Percentiles rank a stretch among this genome's conserved stretches.
Conservation (phyloP, 495 filamentous ascomycete genomes). For the Talaromyces borbonicus region DNA sequence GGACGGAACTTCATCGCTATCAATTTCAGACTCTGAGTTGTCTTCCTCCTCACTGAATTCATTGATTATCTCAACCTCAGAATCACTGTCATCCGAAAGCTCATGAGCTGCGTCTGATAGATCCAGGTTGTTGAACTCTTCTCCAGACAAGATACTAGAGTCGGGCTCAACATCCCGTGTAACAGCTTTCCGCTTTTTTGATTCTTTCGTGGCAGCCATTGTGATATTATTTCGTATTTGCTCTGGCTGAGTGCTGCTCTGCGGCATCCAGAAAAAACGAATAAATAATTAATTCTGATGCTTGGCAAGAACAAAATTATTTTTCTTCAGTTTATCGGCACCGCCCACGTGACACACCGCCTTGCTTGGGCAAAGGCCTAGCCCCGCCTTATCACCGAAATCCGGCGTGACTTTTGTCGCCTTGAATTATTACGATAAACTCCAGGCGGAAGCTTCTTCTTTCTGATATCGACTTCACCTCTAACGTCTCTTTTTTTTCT, state of each 20-base stretch:
- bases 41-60: conserved; percentile 36
- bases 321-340: conserved; percentile 21
- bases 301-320: conserved; percentile 11
- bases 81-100: conserved; percentile 37
- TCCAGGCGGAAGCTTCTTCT: not conserved
- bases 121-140: conserved; percentile 53
- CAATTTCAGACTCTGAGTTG: conserved; percentile 34
- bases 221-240: conserved; percentile 9
- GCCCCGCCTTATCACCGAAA: conserved; percentile 4
- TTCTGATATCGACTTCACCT: not conserved
- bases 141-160: conserved; percentile 46
- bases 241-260: not conserved
- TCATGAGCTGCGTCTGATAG: conserved; percentile 51
- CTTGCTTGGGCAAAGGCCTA: conserved; percentile 5
- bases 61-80: conserved; percentile 35
- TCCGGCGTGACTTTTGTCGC: not conserved
- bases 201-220: conserved; percentile 30
- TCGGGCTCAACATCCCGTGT: conserved; percentile 44
- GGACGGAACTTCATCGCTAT: conserved; percentile 44
- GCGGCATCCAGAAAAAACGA: not conserved
- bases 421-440: not conserved
- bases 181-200: conserved; percentile 50
- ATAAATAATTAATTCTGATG: too few relatives aligned
- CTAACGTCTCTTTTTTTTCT: not conserved
- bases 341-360: conserved; percentile 39